A percentile compares a stretch with the other conserved stretches of the same genome.
phyloP scores from a whole-genome alignment of 371 early-diverging fungal genomes.

The Mucor saturninus region DNA sequence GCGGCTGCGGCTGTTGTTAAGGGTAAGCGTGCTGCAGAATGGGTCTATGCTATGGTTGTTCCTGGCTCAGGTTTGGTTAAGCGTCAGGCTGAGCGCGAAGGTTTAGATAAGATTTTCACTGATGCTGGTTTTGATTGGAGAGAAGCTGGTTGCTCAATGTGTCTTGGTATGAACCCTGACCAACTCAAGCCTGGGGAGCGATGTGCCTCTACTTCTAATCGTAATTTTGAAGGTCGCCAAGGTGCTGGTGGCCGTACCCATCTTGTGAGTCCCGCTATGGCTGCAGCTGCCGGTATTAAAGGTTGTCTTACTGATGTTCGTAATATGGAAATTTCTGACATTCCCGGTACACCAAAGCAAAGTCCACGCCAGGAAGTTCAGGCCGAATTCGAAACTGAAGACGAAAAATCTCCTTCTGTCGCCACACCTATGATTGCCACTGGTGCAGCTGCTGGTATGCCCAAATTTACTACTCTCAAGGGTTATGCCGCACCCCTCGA shows the following conservation, averaged over 20 bases:
- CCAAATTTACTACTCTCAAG: slow-evolving; percentile 61
- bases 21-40: slow-evolving; percentile 63
- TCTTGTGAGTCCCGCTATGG: slow-evolving; percentile 58
- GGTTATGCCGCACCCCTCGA: slow-evolving; percentile 65
- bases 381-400: slow-evolving; percentile 22
- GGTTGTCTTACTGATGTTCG: slow-evolving; percentile 56
- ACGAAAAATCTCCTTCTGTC: slow-evolving; percentile 22
- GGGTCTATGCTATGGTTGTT: slow-evolving; percentile 74
- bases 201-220: slow-evolving; percentile 74
- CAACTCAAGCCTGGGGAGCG: slow-evolving; percentile 70
- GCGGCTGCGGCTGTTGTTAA: slow-evolving; percentile 66
- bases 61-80: slow-evolving; percentile 76
- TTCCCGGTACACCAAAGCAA: slow-evolving; percentile 25
- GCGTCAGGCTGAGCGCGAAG: slow-evolving; percentile 72
- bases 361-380: slow-evolving; percentile 27
- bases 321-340: slow-evolving; percentile 26
- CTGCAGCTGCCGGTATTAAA: slow-evolving; percentile 54
- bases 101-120: slow-evolving; percentile 66
- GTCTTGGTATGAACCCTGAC: slow-evolving; percentile 78
- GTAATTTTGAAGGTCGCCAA: slow-evolving; percentile 78
- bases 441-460: slow-evolving; percentile 53
- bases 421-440: slow-evolving; percentile 23
- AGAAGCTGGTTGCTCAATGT: slow-evolving; percentile 79
- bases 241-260: slow-evolving; percentile 69
- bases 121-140: slow-evolving; percentile 78